Base-by-base conservation (phyloP, 441 rosid genomes). In the Populus hybrid region DNA sequence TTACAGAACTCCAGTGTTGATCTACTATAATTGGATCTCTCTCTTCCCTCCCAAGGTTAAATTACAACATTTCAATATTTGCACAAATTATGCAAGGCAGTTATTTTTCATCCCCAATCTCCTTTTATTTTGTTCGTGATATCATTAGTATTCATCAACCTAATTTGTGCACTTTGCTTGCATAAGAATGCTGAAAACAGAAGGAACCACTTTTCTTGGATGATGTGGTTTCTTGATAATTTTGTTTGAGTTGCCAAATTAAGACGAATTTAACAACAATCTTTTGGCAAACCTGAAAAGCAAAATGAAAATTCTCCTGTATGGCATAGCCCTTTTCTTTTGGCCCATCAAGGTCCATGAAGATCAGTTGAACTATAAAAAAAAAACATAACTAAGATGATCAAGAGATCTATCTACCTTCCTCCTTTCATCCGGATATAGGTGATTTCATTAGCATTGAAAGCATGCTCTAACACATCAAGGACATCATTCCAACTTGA, bases 401-500 rank as follows among this genome's bases (percentile, higher is more conserved):
- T 77, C 74, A 66, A 38, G 50, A 50, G 74, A 71, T 77, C 71
- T 66, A 67, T 12, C 83, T 84, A 95, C 99, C 97, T 91, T 84
- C 99, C 99, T 76, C 98, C 99, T 90, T 92, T 94, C 97, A 92
- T 94, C 76, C 95, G 91, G 79, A 86, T 77, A 78, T 87, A 92
- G 38, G 95, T 84, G 80, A 96, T 90, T 67, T 81, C 79, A 74
- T 94, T 92, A 64, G 95, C 87, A 67, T 86, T 75, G 70, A 96
- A 89, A 78, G 99, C 92, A 82, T 96, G 97, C 75, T 91, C 97
- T 79, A 96, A 86, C 75, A 96, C 98, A 82, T 94, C 98, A 82
- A 96, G 98, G 79, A 96, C 99, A 84, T 94, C 99, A 24, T 96
- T 94, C 98, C 99, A 96, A 83, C 99, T 94, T 63, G 98, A 94